Evolutionary conservation across 208 protist species (phyloP).

Genomic region (Tritrichomonas musculus): DNA sequence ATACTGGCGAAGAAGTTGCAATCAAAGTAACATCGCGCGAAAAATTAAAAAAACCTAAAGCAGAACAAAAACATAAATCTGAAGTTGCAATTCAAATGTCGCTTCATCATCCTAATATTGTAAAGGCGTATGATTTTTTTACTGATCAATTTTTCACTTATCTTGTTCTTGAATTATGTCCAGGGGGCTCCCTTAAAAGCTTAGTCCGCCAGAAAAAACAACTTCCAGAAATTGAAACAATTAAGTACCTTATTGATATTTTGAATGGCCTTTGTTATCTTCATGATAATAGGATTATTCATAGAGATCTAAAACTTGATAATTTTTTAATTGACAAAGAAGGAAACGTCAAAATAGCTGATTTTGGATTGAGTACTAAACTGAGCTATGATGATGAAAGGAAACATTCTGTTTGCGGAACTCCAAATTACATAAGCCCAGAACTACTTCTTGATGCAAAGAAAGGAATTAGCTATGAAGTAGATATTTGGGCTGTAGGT

Average conservation of each 20-base stretch:
- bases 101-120: slow-evolving; percentile 82
- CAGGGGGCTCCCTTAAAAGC: neutral
- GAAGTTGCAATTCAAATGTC: slow-evolving; percentile 89
- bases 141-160: slow-evolving; percentile 81
- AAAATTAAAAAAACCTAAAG: neutral
- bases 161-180: slow-evolving; percentile 86
- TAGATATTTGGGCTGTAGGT: slow-evolving; percentile 92
- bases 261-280: neutral
- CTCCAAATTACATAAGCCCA: slow-evolving; percentile 30
- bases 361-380: slow-evolving; percentile 79
- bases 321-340: slow-evolving; percentile 80
- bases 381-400: slow-evolving; percentile 75
- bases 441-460: neutral
- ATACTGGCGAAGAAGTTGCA: slow-evolving; percentile 60
- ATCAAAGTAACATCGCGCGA: slow-evolving; percentile 80
- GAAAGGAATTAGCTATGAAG: slow-evolving; percentile 82
- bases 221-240: neutral
- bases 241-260: neutral
- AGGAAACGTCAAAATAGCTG: slow-evolving; percentile 76
- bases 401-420: slow-evolving; percentile 54
- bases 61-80: slow-evolving; percentile 58
- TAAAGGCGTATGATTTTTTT: slow-evolving; percentile 81
- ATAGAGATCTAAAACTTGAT: slow-evolving; percentile 88
- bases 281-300: slow-evolving; percentile 67
- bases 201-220: neutral